phyloP scores from a whole-genome alignment of 495 filamentous ascomycete species.

The Penicilliopsis zonata region DNA sequence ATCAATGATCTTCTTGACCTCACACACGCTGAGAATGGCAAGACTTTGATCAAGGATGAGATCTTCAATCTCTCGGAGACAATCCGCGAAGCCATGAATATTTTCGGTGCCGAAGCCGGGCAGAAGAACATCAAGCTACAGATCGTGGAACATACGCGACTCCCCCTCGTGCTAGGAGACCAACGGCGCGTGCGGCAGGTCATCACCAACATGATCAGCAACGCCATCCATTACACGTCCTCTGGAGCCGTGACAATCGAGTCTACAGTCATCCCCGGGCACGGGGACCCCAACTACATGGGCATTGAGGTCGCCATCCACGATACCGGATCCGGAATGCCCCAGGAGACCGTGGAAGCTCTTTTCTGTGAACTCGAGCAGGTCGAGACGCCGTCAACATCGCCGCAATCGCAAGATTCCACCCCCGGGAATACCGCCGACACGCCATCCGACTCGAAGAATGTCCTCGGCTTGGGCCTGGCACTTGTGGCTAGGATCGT shows the following conservation, averaged over 20 bases:
- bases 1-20: slow-evolving; percentile 93
- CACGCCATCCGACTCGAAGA: slow-evolving; percentile 13
- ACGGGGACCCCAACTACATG: slow-evolving; percentile 25
- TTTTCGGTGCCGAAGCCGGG: slow-evolving; percentile 61
- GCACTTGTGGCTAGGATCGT: slow-evolving; percentile 78
- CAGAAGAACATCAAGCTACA: slow-evolving; percentile 64
- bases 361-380: slow-evolving; percentile 86
- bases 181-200: slow-evolving; percentile 67
- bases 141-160: slow-evolving; percentile 50
- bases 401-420: slow-evolving; percentile 17
- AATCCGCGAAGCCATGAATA: slow-evolving; percentile 62
- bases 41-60: slow-evolving; percentile 71
- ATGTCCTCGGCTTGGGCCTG: slow-evolving; percentile 67
- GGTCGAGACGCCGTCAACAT: slow-evolving; percentile 49
- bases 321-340: slow-evolving; percentile 79
- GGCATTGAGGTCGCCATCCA: slow-evolving; percentile 62
- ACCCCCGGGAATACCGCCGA: too few relatives aligned
- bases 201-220: slow-evolving; percentile 71
- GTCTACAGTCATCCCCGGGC: slow-evolving; percentile 36
- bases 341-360: slow-evolving; percentile 52
- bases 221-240: slow-evolving; percentile 73
- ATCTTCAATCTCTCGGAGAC: slow-evolving; percentile 61
- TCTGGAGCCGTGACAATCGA: slow-evolving; percentile 64
- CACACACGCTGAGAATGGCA: slow-evolving; percentile 79
- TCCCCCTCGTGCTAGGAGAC: slow-evolving; percentile 74